These are phyloP conservation scores for Xylaria sp. DNA, from an alignment of 2,329 filamentous ascomycete genomes.

Conservation along the genomic window DNA sequence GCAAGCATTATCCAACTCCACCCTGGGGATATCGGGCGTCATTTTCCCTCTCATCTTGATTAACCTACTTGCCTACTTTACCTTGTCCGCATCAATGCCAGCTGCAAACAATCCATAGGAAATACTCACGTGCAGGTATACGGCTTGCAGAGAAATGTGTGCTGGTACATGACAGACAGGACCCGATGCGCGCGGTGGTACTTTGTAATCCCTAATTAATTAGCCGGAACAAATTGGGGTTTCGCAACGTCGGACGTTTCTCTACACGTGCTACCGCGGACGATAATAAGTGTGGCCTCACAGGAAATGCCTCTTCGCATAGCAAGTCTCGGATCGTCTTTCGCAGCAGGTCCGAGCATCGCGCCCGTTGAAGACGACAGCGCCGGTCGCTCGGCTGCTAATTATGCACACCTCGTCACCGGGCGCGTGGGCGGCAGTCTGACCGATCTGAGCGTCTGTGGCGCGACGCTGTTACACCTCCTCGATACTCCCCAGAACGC, in stretches of 20 bases:
- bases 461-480: slow-evolving; percentile 53
- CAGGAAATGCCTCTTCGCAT: slow-evolving; percentile 41
- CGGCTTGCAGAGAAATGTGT: slow-evolving; percentile 16
- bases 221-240: slow-evolving; percentile 18
- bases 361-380: slow-evolving; percentile 45
- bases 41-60: slow-evolving; percentile 4
- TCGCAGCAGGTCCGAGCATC: slow-evolving; percentile 49
- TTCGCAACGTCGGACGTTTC: slow-evolving; percentile 29
- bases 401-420: slow-evolving; percentile 51
- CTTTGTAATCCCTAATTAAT: slow-evolving; percentile 11
- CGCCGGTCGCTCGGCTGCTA: slow-evolving; percentile 49
- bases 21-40: neutral
- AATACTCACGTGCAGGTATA: neutral
- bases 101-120: neutral
- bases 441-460: slow-evolving; percentile 50
- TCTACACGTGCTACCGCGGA: slow-evolving; percentile 24
- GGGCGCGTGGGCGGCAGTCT: slow-evolving; percentile 40
- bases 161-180: slow-evolving; percentile 23
- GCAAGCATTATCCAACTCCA: slow-evolving; percentile 1
- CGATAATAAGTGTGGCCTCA: neutral
- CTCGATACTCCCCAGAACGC: slow-evolving; percentile 48
- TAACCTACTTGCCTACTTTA: neutral
- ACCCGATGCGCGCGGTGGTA: slow-evolving; percentile 16
- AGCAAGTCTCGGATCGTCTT: slow-evolving; percentile 48
- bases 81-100: neutral